phyloP scores from a whole-genome alignment of 257 asterid genomes.

The Solanum chilense region DNA sequence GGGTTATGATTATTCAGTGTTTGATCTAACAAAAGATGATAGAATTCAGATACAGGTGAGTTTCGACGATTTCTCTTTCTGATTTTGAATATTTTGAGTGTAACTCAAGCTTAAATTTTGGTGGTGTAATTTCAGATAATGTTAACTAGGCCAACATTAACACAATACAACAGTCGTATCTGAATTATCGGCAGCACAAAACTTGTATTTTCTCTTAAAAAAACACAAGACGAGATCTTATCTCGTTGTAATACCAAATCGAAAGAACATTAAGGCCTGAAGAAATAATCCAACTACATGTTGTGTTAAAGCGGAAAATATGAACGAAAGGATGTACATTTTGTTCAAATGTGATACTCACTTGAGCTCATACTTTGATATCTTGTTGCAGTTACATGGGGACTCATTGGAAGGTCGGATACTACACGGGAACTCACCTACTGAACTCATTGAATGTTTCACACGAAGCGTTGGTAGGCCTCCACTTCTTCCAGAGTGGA shows the following conservation, averaged over 20 bases:
- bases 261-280: not conserved
- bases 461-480: slow-evolving; percentile 84
- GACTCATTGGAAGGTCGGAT: slow-evolving; percentile 67
- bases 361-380: not conserved
- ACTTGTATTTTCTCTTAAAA: not conserved
- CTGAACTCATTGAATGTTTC: slow-evolving; percentile 65
- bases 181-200: not conserved
- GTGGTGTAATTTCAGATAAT: not conserved
- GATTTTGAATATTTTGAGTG: not conserved
- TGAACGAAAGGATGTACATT: not conserved
- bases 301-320: not conserved
- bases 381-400: slow-evolving; percentile 49
- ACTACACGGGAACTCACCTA: slow-evolving; percentile 70
- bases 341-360: not conserved
- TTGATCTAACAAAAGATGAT: slow-evolving; percentile 70
- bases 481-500: slow-evolving; percentile 86
- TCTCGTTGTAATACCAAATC: not conserved
- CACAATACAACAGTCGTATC: not conserved
- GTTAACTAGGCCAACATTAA: not conserved
- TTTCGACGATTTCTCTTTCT: slow-evolving; percentile 2
- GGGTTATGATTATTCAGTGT: slow-evolving; percentile 82
- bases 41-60: slow-evolving; percentile 79
- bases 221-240: not conserved
- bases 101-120: not conserved
- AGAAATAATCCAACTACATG: not conserved